Conservation (phyloP, 768 basidiomycete genomes). For the Chiua virens region DNA sequence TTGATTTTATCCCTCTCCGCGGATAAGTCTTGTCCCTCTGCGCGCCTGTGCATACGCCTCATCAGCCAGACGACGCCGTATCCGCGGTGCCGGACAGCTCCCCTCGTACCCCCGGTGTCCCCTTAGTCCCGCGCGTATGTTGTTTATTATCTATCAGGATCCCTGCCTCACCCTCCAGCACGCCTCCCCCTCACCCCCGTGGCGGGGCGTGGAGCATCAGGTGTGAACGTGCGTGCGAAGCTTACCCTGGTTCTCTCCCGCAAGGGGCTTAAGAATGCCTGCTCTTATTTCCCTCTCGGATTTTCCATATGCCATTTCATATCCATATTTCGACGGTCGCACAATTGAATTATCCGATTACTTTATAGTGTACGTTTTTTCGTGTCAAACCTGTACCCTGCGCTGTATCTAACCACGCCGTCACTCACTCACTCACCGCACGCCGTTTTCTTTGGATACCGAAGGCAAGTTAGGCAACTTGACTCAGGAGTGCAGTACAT, state of each 20-base stretch:
- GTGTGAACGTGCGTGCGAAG: conserved; percentile 29
- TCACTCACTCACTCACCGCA: not conserved
- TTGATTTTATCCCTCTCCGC: not conserved
- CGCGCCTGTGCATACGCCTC: not conserved
- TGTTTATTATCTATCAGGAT: conserved; percentile 2
- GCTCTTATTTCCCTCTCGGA: conserved; percentile 7
- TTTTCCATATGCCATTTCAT: conserved; percentile 7
- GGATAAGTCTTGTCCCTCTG: not conserved
- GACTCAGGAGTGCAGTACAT: no score
- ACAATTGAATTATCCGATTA: conserved; percentile 5
- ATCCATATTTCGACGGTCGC: not conserved
- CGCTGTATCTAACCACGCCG: not conserved
- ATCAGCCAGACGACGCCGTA: no score
- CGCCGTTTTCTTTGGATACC: not conserved
- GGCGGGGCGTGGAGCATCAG: conserved; percentile 18
- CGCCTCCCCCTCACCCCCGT: conserved; percentile 17
- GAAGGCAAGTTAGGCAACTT: no score
- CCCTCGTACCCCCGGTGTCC: not conserved
- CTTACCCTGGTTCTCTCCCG: conserved; percentile 13
- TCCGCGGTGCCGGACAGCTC: no score
- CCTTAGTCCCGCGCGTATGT: not conserved
- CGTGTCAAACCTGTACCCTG: not conserved
- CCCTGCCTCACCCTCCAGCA: conserved; percentile 3
- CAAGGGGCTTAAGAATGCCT: conserved; percentile 7
- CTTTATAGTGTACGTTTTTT: not conserved